Evolutionary conservation across 148 eudicot genomes (phyloP), one percentile per base, ranked within the genome.

Genomic region (Nepenthes mirabilis): DNA sequence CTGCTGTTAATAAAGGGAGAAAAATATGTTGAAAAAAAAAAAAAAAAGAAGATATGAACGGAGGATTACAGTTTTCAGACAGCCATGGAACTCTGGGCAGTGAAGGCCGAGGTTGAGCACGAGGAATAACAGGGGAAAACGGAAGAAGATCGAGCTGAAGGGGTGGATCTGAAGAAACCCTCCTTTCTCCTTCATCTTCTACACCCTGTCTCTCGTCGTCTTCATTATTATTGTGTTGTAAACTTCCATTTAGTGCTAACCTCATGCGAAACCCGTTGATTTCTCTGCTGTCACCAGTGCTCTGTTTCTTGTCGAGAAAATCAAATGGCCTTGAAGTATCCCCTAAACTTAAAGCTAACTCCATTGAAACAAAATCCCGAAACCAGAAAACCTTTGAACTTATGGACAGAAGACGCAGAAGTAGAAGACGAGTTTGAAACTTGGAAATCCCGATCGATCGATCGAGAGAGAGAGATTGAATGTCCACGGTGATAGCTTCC

Each of bases 271-370:
- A 61, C 14, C 56, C 56, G 2, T 34, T 45, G 36, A 34, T 49
- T n/a, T 36, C 60, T 1, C 63, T 11, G 36, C n/a, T 59, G 45
- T 1, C 8, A 40, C 45, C 45, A 14, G 33, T 48, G 45, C 9
- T 35, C 54, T 48, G 54, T 10, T 50, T 61, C 45, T 51, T 48
- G 4, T 61, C 55, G 33, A 61, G 65, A 33, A 61, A 61, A 5
- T 54, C 11, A 10, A 61, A 50, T 14, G 65, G 47, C 55, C 50
- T 61, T 0, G 65, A 61, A 35, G 65, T 11, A 13, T 61, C 65
- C 50, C 65, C 65, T 36, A 61, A 50, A 55, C 65, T 49, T 43
- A 61, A 34, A 35, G 65, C 65, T 2, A 61, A 52, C 56, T 61
- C 65, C 65, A 61, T 61, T 40, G 45, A 40, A 23, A 23, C 23